phyloP scores from a whole-genome alignment of 805 yeast genomes.

The Saturnispora sanitii region DNA sequence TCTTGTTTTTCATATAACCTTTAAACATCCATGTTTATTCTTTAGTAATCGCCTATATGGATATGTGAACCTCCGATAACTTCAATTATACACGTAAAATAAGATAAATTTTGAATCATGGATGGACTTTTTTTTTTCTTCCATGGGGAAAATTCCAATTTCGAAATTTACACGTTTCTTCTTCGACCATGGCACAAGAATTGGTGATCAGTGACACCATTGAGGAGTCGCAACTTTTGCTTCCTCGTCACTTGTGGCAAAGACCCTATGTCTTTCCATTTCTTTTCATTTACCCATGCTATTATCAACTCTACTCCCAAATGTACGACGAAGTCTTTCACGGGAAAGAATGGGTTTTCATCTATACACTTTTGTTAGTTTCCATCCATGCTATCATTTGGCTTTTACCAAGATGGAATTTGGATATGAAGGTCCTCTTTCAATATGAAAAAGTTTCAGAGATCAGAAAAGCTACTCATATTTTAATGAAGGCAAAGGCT shows the following conservation, averaged over 20 bases:
- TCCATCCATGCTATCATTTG: slow-evolving; percentile 67
- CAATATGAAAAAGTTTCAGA: slow-evolving; percentile 47
- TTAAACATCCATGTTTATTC: no score
- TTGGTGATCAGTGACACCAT: slow-evolving; percentile 67
- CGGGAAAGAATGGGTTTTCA: slow-evolving; percentile 95
- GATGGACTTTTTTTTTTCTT: not conserved
- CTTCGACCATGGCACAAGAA: slow-evolving; percentile 18
- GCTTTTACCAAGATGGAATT: slow-evolving; percentile 93
- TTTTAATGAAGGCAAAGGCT: slow-evolving; percentile 71
- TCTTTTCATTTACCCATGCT: slow-evolving; percentile 64
- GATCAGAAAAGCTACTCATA: slow-evolving; percentile 56
- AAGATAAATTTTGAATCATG: no score
- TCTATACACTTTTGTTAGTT: slow-evolving; percentile 63
- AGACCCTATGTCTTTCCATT: slow-evolving; percentile 84
- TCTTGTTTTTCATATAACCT: no score
- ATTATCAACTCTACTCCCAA: slow-evolving; percentile 50
- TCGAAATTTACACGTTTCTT: slow-evolving; percentile 1
- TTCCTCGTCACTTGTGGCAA: slow-evolving; percentile 46
- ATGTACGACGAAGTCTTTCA: slow-evolving; percentile 75
- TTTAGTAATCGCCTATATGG: no score
- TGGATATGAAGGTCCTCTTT: slow-evolving; percentile 57
- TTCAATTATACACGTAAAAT: no score
- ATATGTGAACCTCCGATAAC: no score
- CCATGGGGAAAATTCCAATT: not conserved
- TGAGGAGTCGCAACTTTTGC: slow-evolving; percentile 61